Conservation (phyloP, 2,329 filamentous ascomycete genomes). For the Ceratocystis harringtonii region DNA sequence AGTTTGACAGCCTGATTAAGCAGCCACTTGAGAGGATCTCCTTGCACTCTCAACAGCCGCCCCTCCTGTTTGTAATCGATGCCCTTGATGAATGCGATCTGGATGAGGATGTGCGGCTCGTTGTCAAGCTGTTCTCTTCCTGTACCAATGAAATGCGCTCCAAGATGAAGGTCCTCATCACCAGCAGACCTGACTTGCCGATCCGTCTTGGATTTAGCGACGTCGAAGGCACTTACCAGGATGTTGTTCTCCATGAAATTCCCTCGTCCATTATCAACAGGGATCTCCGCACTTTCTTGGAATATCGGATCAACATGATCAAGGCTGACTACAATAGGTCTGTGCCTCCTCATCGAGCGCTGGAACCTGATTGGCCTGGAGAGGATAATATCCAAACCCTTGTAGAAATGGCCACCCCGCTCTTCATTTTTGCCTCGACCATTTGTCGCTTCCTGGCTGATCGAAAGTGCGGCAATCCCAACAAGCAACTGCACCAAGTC, state of each 20-base stretch:
- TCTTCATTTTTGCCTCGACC: not conserved
- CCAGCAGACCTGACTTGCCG: constrained; percentile 21
- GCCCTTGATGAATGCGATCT: not conserved
- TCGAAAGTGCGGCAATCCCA: not conserved
- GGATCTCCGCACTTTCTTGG: constrained; percentile 20
- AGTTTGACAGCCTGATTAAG: not conserved
- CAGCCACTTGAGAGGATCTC: not conserved
- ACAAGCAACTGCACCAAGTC: not conserved
- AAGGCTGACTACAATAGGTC: not conserved
- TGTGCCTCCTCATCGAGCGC: not conserved
- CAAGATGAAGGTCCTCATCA: constrained; percentile 20
- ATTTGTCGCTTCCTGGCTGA: not conserved
- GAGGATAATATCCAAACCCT: not conserved
- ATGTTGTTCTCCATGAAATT: constrained; percentile 27
- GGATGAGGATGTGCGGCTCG: not conserved
- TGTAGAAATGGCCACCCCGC: not conserved
- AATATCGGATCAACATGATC: constrained; percentile 22
- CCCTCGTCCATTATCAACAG: not conserved
- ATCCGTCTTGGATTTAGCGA: constrained; percentile 23
- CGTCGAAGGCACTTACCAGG: constrained; percentile 27
- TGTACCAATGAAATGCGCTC: not conserved
- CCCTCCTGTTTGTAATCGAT: not conserved
- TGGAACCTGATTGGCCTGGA: not conserved
- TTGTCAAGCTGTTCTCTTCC: not conserved
- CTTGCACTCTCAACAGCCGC: not conserved